Evolutionary conservation across 371 early-diverging fungal genomes (phyloP), one percentile per base, ranked within the genome.

Genomic region (Entomophthora muscae): DNA sequence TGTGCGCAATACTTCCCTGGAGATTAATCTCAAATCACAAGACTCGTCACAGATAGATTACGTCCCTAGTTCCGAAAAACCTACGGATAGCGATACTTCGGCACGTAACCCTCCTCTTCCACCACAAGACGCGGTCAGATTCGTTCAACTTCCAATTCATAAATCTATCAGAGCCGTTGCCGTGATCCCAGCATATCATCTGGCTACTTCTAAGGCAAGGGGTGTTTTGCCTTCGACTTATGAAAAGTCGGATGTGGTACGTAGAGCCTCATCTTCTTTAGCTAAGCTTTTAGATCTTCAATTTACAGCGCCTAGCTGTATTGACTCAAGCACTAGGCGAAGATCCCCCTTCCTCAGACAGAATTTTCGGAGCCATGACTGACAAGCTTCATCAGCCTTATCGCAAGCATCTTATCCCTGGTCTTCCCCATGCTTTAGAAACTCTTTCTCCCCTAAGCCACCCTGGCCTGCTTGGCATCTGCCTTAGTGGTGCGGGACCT

Each of bases 401-500:
- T 72, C 79, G 96, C 32, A 85, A 81, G 68, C 83, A 85, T 63
- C 76, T 98, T 68, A 88, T 96, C 57, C 98, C 98, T 22, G 98
- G 98, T 27, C 76, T 98, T 57, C 75, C 86, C n/a, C 81, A 90
- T 64, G 83, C 94, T 67, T 73, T 95, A 53, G 68, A 75, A 21
- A 72, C 73, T 7, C 75, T 95, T 66, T 87, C 83, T 13, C 89
- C 88, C 2, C 76, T 75, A 63, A 80, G 77, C 32, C 71, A 79
- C 26, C 90, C 90, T 1, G 96, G 95, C 3, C 72, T 95, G 21
- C 76, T 94, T 5, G 98, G 98, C 30, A 82, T 91, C 30, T 94
- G 93, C 69, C 72, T 96, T 59, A 88, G 88, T 64, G 98, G 98
- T 51, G 97, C 98, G 10, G 98, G 98, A 1, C 98, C 98, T 13